Percentiles rank a stretch among this genome's conserved stretches.
phyloP scores from a whole-genome alignment of 2,329 filamentous ascomycete species.

The Allantophomopsis lycopodina region DNA sequence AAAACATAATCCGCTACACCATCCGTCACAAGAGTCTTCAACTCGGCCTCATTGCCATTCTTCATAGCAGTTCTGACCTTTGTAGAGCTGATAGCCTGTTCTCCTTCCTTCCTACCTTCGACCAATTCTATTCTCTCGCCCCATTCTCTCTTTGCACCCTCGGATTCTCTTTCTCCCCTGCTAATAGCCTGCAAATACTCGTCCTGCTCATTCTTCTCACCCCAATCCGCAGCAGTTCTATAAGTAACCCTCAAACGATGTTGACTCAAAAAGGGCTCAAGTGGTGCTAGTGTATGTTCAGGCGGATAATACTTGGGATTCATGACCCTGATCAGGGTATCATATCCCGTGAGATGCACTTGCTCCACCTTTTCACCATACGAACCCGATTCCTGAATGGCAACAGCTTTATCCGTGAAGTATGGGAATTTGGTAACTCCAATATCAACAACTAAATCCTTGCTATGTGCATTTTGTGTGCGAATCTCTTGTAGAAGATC shows the following conservation, averaged over 20 bases:
- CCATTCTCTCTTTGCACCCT: slow-evolving; percentile 46
- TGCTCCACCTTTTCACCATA: slow-evolving; percentile 33
- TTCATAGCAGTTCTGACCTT: slow-evolving; percentile 44
- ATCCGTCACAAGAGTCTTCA: slow-evolving; percentile 39
- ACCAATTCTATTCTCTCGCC: slow-evolving; percentile 44
- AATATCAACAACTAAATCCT: slow-evolving; percentile 35
- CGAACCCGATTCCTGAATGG: slow-evolving; percentile 33
- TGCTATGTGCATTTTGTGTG: not conserved
- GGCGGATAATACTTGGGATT: slow-evolving; percentile 56
- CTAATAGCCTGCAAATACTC: slow-evolving; percentile 36
- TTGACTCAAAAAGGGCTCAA: slow-evolving; percentile 49
- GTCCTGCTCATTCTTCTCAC: slow-evolving; percentile 36
- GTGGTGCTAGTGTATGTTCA: slow-evolving; percentile 33
- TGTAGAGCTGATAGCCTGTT: slow-evolving; percentile 38
- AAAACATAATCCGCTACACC: slow-evolving; percentile 45
- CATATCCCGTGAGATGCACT: slow-evolving; percentile 60
- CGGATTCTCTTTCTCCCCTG: slow-evolving; percentile 29
- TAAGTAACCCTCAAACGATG: slow-evolving; percentile 51
- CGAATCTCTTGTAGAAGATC: slow-evolving; percentile 22
- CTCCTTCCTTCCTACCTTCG: slow-evolving; percentile 28
- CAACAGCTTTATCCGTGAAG: slow-evolving; percentile 57
- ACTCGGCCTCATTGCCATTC: slow-evolving; percentile 26
- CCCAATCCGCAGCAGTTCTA: slow-evolving; percentile 47
- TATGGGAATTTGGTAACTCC: slow-evolving; percentile 59
- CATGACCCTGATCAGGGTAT: slow-evolving; percentile 61